Evolutionary conservation across 257 asterid species (phyloP), one percentile per base, ranked within the genome.

Genomic region (Petunia secreta): DNA sequence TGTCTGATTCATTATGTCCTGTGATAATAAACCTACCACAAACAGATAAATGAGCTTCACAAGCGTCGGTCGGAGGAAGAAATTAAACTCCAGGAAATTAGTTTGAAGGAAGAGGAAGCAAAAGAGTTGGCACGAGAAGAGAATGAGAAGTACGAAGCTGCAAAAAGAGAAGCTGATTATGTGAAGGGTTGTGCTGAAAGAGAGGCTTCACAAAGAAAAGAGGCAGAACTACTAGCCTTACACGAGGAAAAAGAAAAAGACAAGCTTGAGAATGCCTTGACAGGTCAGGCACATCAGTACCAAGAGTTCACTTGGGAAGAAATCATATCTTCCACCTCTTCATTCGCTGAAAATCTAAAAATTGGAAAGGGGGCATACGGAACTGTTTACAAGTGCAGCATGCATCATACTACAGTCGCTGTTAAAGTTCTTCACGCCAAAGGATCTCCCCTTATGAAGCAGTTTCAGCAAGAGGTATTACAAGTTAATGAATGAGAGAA

Each of bases 281-380:
- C 54, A 13, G 95, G 97, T 57, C 46, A 67, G 63, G 82, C 80
- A 78, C 69, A 75, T 73, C 93, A 67, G 64, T 95, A 91, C 89
- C 93, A 88, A 66, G 88, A 79, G 48, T 95, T 90, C 83, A 77
- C 94, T n/a, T 93, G 97, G 98, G 96, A 92, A 75, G 99, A 95
- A 83, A 93, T 95, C 8, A 39, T 63, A 16, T 82, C 87, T 63
- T 96, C 96, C 15, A 95, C 98, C 0, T 90, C 87, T 50, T 92
- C 97, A 1, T 93, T 95, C 69, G 85, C 92, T 1, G 92, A 93
- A 77, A 75, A 87, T 82, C 97, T 88, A 52, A 89, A 85, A 87
- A 89, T 95, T 58, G 99, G 99, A 79, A 89, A 81, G 90, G 99
- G 99, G 62, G 92, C 92, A 2, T 90, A 90, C 63, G 99, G 99